Evolutionary conservation across 306 rosid species (phyloP).

Genomic region (Castanea mollissima): DNA sequence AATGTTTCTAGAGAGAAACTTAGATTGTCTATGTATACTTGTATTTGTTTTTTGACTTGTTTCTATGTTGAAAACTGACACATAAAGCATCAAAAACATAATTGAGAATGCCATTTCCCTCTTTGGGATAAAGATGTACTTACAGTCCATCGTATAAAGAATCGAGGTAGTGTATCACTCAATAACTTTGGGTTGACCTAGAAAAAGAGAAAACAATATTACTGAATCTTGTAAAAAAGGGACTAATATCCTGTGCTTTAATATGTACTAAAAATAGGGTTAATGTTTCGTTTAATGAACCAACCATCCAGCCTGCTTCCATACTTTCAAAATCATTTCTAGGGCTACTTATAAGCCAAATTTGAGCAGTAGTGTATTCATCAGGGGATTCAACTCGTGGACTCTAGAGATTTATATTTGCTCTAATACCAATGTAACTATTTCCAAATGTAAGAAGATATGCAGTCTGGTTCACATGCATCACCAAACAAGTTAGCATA

Average conservation of each 20-base stretch:
- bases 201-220: background rate
- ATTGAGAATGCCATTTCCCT: background rate
- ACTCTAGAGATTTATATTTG: slow-evolving; percentile 57
- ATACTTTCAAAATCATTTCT: slow-evolving; percentile 47
- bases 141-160: slow-evolving; percentile 60
- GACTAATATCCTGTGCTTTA: no score
- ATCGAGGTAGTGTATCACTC: slow-evolving; percentile 42
- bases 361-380: slow-evolving; percentile 62
- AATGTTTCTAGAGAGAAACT: background rate
- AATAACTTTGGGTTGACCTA: slow-evolving; percentile 63
- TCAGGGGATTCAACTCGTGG: slow-evolving; percentile 38
- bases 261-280: no score
- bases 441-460: slow-evolving; percentile 36
- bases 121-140: slow-evolving; percentile 10
- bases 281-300: background rate
- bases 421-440: slow-evolving; percentile 54
- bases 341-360: slow-evolving; percentile 45
- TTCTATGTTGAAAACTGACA: no score
- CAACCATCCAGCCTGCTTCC: slow-evolving; percentile 69
- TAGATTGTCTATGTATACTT: no score
- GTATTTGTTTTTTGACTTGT: no score
- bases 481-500: background rate
- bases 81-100: no score
- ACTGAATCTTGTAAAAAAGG: no score
- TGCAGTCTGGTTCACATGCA: slow-evolving; percentile 35